Percentiles rank a stretch among this genome's conserved stretches.
Conservation (phyloP, 129 eudicot genomes). For the Artemisia annua region DNA sequence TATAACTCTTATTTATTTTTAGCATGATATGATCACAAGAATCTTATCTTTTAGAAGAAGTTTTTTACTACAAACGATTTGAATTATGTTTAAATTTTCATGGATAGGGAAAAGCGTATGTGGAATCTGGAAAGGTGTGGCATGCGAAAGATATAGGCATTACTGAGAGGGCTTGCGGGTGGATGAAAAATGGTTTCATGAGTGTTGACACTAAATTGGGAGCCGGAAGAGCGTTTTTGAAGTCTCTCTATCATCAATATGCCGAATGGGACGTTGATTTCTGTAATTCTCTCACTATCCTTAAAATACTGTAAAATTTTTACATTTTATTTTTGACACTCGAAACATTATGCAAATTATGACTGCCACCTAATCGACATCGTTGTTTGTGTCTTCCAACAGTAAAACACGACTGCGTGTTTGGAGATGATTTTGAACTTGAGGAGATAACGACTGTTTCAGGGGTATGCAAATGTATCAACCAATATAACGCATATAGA, state of each 20-base stretch:
- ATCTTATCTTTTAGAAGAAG: no score
- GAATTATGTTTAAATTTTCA: background rate
- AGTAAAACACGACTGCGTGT: conserved; percentile 96
- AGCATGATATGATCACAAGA: no score
- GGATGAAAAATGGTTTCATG: conserved; percentile 97
- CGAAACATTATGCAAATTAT: background rate
- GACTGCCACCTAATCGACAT: background rate
- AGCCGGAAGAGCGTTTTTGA: conserved; percentile 90
- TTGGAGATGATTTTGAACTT: conserved; percentile 79
- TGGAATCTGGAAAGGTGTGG: conserved; percentile 74
- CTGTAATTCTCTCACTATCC: conserved; percentile 45
- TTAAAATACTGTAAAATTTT: background rate
- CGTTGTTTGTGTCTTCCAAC: conserved; percentile 17
- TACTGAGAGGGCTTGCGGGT: conserved; percentile 68
- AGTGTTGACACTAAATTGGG: conserved; percentile 76
- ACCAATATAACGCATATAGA: background rate
- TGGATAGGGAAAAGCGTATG: conserved; percentile 72
- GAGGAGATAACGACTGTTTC: conserved; percentile 73
- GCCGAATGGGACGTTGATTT: conserved; percentile 93
- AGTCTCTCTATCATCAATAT: conserved; percentile 90
- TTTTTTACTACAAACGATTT: no score
- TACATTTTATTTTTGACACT: background rate
- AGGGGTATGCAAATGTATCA: conserved; percentile 47
- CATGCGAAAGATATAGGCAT: conserved; percentile 80
- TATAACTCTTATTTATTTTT: no score